Base-by-base conservation (phyloP, 1,139 yeast species). In the Suhomyces bokatorum region DNA sequence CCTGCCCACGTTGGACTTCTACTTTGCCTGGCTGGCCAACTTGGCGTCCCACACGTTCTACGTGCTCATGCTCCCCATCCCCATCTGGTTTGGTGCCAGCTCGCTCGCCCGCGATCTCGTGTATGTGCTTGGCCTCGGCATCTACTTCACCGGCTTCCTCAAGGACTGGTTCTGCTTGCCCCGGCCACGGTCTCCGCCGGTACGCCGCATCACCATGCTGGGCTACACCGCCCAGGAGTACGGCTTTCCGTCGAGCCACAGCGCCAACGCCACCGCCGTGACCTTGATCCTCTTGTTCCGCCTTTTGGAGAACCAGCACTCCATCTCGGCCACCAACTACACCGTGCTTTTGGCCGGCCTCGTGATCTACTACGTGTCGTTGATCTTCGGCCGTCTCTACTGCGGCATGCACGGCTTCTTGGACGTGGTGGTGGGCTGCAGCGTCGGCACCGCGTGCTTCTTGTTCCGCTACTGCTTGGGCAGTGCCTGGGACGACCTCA, bases 361-460 rank as follows among this genome's bases (percentile, higher is more conserved):
- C 34, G 49, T 64, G 2, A 36, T 78, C 13, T 90, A 91, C 60
- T 85, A 83, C 58, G 50, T 73, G 22, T 82, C 95, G 10, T 71
- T 93, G 51, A 79, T 87, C 1, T 64, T 81, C 51, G 99, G 99
- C 26, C 73, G 99, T 45, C 62, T 93, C 7, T 93, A 93, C 66
- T 91, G 97, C 63, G 99, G 99, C 5, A 93, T 93, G 99, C 99
- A 93, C 65, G 99, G 99, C 2, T 80, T 87, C 50, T 67, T 87
- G 28, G 99, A 93, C 62, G 73, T 93, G 5, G 43, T 70, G 1
- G 66, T 80, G 10, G 99, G 99, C 3, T 67, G 81, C 0, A 0
- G 76, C 0, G 71, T 89, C 24, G 99, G 99, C 0, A 44, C 68
- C 0, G 37, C 63, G 0, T 69, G 83, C 35, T 77, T 76, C 43